Conservation (phyloP, 2,329 filamentous ascomycete species). For the Clarireedia paspali region DNA sequence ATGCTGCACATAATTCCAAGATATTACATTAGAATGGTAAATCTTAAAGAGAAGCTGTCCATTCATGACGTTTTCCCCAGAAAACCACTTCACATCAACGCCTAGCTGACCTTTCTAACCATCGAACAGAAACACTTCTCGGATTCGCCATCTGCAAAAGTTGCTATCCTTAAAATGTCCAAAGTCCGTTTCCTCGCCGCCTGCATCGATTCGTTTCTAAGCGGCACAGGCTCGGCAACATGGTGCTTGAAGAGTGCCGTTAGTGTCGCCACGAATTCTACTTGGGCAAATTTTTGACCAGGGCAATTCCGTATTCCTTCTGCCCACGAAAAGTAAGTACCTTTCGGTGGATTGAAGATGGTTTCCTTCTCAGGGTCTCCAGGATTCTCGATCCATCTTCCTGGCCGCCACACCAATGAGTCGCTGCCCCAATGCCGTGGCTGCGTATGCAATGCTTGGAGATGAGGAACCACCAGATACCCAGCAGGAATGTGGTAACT, state of each 20-base stretch:
- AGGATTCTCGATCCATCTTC: conserved; percentile 14
- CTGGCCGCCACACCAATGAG: conserved; percentile 11
- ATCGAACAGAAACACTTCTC: not conserved
- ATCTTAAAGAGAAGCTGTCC: no score
- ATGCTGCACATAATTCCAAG: no score
- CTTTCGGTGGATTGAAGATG: conserved; percentile 1
- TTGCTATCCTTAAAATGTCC: conserved; percentile 5
- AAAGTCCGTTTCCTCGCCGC: conserved; percentile 5
- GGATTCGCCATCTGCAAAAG: conserved; percentile 9
- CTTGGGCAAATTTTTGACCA: conserved; percentile 14
- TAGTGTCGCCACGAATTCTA: conserved; percentile 13
- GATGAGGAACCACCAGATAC: conserved; percentile 32
- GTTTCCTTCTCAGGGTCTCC: not conserved
- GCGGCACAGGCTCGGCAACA: not conserved
- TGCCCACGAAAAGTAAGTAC: conserved; percentile 14
- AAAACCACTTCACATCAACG: not conserved
- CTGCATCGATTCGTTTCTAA: not conserved
- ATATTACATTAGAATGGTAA: no score
- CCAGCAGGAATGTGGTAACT: conserved; percentile 18
- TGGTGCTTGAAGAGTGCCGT: conserved; percentile 4
- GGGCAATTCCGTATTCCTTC: conserved; percentile 12
- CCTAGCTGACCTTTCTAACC: not conserved
- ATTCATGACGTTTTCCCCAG: no score
- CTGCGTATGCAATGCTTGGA: conserved; percentile 7
- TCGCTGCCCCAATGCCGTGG: conserved; percentile 16